Conservation (phyloP, 116 monocot species). For the Posidonia oceanica region DNA sequence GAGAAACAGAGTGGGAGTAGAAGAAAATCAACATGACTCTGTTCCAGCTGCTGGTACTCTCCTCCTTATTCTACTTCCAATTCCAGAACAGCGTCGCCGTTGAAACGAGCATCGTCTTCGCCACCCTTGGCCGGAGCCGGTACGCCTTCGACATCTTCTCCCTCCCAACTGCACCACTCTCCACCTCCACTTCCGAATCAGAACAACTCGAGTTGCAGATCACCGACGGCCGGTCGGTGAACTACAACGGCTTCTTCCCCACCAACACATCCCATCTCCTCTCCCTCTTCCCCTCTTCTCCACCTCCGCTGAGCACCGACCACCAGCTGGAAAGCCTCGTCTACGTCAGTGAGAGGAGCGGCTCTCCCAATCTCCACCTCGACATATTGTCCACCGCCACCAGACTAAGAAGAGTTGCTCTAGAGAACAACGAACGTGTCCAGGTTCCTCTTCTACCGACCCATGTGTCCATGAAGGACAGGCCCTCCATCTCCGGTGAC, state of each 20-base stretch:
- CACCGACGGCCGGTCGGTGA: constrained; percentile 84
- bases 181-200: background rate
- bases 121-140: constrained; percentile 81
- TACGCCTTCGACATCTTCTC: constrained; percentile 90
- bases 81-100: background rate
- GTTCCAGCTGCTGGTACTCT: background rate
- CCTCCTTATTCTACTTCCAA: background rate
- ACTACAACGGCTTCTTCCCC: constrained; percentile 89
- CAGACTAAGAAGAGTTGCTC: background rate
- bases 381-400: constrained; percentile 20
- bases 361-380: constrained; percentile 30
- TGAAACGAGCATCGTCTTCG: constrained; percentile 56
- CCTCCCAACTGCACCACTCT: constrained; percentile 8
- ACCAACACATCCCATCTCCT: constrained; percentile 30
- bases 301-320: constrained; percentile 6
- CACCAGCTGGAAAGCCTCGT: constrained; percentile 14
- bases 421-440: background rate
- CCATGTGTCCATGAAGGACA: constrained; percentile 47
- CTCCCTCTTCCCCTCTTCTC: constrained; percentile 10
- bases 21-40: background rate
- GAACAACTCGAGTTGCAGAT: constrained; percentile 30
- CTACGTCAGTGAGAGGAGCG: constrained; percentile 47
- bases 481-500: constrained; percentile 48
- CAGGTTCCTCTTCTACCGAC: constrained; percentile 4
- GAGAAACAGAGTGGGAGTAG: too few species aligned